Evolutionary conservation across 345 rosid genomes (phyloP).

Genomic region (Noccaea bulbosa): DNA sequence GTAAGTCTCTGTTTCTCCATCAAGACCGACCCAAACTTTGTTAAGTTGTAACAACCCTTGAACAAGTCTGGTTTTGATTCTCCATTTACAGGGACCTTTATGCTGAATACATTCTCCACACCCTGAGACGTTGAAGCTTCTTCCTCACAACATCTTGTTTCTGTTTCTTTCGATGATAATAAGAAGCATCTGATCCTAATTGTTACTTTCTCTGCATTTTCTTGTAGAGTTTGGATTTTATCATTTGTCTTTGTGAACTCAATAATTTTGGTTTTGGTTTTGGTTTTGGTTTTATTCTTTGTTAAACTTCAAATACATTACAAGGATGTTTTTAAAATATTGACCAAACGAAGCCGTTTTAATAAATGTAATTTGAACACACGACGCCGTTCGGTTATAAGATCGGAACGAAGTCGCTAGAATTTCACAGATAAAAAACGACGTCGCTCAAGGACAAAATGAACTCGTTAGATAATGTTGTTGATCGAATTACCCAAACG

Average conservation of each 20-base stretch:
- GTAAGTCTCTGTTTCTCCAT: conserved; percentile 52
- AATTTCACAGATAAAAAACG: too few relatives aligned
- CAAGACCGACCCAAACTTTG: conserved; percentile 4
- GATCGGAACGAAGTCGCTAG: too few relatives aligned
- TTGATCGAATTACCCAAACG: too few relatives aligned
- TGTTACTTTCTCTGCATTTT: conserved; percentile 21
- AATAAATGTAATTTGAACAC: too few relatives aligned
- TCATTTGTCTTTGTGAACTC: conserved; percentile 23
- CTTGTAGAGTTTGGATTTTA: not conserved
- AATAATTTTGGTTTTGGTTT: not conserved
- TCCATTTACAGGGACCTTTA: conserved; percentile 80
- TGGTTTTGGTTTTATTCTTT: too few relatives aligned
- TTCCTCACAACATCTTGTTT: conserved; percentile 23
- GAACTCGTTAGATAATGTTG: too few relatives aligned
- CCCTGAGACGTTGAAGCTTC: conserved; percentile 62
- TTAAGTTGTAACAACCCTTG: not conserved
- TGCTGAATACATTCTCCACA: conserved; percentile 78
- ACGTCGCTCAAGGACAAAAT: too few relatives aligned
- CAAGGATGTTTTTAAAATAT: too few relatives aligned
- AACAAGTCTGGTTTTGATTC: not conserved
- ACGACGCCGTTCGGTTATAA: too few relatives aligned
- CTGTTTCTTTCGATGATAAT: conserved; percentile 33
- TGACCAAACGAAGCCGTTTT: too few relatives aligned
- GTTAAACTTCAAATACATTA: not conserved
- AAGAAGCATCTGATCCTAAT: conserved; percentile 9